phyloP scores from a whole-genome alignment of 2,329 filamentous ascomycete genomes.

The Penicillium sp. region DNA sequence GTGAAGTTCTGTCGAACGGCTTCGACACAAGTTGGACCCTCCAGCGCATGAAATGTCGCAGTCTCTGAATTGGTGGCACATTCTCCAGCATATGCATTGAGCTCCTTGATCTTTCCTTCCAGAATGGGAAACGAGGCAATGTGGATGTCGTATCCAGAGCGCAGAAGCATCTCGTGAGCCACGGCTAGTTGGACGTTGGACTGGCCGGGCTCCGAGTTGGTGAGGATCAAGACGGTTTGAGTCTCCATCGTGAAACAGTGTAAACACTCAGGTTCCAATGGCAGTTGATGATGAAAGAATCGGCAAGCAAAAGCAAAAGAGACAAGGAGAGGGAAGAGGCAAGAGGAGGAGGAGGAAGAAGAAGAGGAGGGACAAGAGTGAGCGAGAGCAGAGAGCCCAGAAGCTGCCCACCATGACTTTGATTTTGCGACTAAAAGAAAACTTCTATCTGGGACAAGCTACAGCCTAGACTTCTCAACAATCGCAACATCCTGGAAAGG shows the following conservation, averaged over 20 bases:
- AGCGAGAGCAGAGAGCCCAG: background rate
- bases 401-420: background rate
- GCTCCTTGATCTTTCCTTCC: conserved; percentile 19
- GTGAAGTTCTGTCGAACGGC: background rate
- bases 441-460: background rate
- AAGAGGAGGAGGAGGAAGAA: background rate
- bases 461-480: conserved; percentile 20
- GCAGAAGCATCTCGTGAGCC: conserved; percentile 36
- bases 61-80: background rate
- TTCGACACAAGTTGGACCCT: background rate
- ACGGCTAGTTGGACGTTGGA: conserved; percentile 46
- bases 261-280: background rate
- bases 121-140: conserved; percentile 43
- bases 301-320: background rate
- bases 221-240: conserved; percentile 34
- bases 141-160: conserved; percentile 40
- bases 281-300: background rate
- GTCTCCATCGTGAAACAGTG: background rate
- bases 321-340: background rate
- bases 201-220: conserved; percentile 45
- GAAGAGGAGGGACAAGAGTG: background rate
- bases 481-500: conserved; percentile 33
- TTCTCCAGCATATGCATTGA: conserved; percentile 14
- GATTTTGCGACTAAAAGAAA: background rate
- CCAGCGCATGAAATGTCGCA: background rate